Percentiles rank a stretch among this genome's conserved stretches.
Conservation (phyloP, 2,329 filamentous ascomycete genomes). For the Elsinoe australis region DNA sequence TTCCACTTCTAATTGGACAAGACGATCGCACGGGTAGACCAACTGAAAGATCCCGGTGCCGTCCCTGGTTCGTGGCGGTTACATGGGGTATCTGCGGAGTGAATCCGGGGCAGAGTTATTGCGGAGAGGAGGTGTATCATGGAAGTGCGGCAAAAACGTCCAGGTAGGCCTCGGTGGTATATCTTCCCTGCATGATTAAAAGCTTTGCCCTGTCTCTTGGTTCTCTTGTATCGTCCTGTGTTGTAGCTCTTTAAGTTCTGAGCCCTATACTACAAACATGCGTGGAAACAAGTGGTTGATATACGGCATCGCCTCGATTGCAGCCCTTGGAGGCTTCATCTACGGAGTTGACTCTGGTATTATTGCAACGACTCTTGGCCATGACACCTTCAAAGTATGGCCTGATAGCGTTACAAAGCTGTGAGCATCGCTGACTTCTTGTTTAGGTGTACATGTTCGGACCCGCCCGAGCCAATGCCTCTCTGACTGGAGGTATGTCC, state of each 20-base stretch:
- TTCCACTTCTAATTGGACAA: not conserved
- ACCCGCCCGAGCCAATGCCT: constrained; percentile 24
- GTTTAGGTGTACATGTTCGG: constrained; percentile 28
- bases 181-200: not conserved
- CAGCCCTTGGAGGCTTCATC: constrained; percentile 7
- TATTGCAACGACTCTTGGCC: constrained; percentile 31
- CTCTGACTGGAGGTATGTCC: constrained; percentile 23
- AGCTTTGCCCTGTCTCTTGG: too few relatives aligned
- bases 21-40: too few relatives aligned
- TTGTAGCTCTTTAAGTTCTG: too few relatives aligned
- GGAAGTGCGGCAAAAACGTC: not conserved
- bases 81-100: not conserved
- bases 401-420: not conserved
- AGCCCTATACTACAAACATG: too few relatives aligned
- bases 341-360: constrained; percentile 24
- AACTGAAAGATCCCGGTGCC: too few relatives aligned
- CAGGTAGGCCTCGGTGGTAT: not conserved
- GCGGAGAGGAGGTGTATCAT: not conserved
- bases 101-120: not conserved
- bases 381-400: constrained; percentile 27
- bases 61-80: not conserved
- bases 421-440: not conserved
- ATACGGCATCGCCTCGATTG: constrained; percentile 6
- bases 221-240: too few relatives aligned
- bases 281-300: constrained; percentile 9